Evolutionary conservation across 2,329 filamentous ascomycete genomes (phyloP).

Genomic region (Aspergillus chevalieri): DNA sequence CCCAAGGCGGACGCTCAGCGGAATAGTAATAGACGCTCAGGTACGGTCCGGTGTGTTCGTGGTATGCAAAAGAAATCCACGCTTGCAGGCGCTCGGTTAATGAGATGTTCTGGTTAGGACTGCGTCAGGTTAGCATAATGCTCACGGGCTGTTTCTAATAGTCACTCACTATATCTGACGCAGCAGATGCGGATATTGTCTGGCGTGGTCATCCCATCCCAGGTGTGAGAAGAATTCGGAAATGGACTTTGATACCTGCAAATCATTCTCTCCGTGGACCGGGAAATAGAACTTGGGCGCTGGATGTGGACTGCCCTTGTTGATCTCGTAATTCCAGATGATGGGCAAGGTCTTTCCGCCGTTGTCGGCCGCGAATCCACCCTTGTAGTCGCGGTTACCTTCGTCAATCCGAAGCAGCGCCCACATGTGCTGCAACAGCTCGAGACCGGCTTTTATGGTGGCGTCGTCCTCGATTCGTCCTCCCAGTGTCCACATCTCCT

Average conservation of each 20-base stretch:
- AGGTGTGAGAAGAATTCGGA: neutral
- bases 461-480: neutral
- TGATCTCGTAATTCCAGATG: conserved; percentile 13
- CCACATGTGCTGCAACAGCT: conserved; percentile 1
- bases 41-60: conserved; percentile 11
- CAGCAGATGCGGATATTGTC: neutral
- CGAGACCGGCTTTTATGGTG: conserved; percentile 1
- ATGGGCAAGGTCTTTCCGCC: conserved; percentile 4
- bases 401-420: neutral
- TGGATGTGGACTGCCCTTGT: conserved; percentile 1
- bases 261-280: conserved; percentile 10
- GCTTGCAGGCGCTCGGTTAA: conserved; percentile 4
- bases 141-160: neutral
- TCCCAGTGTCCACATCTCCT: conserved; percentile 7
- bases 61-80: conserved; percentile 15
- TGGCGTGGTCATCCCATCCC: neutral
- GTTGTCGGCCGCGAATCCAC: neutral
- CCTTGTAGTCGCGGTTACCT: neutral
- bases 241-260: neutral
- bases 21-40: conserved; percentile 15
- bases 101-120: conserved; percentile 3
- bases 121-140: neutral
- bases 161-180: neutral
- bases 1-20: neutral
- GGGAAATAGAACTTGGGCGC: conserved; percentile 13